Evolutionary conservation across 2,329 filamentous ascomycete species (phyloP).

Genomic region (Fusarium transvaalense): DNA sequence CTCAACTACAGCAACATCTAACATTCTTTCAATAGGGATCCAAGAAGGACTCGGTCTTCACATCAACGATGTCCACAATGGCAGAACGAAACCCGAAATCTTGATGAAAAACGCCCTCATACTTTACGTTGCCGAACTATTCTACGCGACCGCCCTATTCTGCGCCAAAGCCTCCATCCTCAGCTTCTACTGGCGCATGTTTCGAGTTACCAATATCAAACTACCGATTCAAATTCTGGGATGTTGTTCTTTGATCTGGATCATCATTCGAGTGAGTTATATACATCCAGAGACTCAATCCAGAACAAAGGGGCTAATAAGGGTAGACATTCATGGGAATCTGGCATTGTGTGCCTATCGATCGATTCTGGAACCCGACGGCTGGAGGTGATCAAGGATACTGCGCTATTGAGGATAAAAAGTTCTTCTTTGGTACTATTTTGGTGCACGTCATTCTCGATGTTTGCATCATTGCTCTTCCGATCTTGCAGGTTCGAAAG

Average conservation of each 20-base stretch:
- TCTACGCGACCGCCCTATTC: slow-evolving; percentile 48
- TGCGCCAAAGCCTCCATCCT: slow-evolving; percentile 49
- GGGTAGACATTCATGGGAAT: slow-evolving; percentile 30
- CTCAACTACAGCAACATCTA: not conserved
- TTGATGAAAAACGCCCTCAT: slow-evolving; percentile 23
- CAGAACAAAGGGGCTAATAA: not conserved
- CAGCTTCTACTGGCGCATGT: slow-evolving; percentile 51
- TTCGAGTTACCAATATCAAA: slow-evolving; percentile 45
- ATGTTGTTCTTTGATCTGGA: slow-evolving; percentile 44
- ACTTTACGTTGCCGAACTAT: slow-evolving; percentile 43
- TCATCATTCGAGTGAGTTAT: slow-evolving; percentile 48
- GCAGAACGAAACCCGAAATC: slow-evolving; percentile 6
- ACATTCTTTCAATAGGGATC: slow-evolving; percentile 23
- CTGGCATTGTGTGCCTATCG: slow-evolving; percentile 39
- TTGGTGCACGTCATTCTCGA: slow-evolving; percentile 51
- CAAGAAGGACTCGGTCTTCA: slow-evolving; percentile 36
- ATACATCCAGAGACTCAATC: rapidly evolving
- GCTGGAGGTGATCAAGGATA: slow-evolving; percentile 2
- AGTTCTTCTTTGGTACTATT: slow-evolving; percentile 53
- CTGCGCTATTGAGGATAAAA: slow-evolving; percentile 46
- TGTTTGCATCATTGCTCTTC: slow-evolving; percentile 49
- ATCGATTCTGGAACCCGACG: slow-evolving; percentile 33
- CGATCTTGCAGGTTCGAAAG: slow-evolving; percentile 49
- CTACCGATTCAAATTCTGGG: slow-evolving; percentile 47
- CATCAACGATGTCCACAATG: slow-evolving; percentile 25